A percentile compares a stretch with the other conserved stretches of the same genome.
Conservation (phyloP, 371 early-diverging fungal genomes). For the Syncephalis fuscata region DNA sequence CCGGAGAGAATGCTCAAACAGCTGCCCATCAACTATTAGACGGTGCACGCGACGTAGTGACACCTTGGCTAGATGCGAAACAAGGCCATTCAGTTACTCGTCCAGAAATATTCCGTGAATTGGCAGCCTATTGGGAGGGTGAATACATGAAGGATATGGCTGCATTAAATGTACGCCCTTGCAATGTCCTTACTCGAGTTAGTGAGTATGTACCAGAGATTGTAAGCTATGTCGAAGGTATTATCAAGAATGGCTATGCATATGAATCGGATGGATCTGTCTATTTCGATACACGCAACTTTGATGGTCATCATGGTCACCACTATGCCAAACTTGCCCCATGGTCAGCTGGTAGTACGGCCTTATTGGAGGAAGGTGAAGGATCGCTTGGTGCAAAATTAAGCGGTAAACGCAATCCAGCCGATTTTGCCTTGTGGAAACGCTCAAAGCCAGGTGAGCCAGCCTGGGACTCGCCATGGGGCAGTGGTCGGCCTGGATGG, state of each 20-base stretch:
- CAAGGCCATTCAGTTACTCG: conserved; percentile 58
- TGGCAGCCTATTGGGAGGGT: conserved; percentile 91
- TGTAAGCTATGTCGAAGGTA: conserved; percentile 73
- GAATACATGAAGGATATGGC: conserved; percentile 97
- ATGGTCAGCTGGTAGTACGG: conserved; percentile 64
- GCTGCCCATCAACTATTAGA: conserved; percentile 23
- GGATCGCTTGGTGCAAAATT: conserved; percentile 62
- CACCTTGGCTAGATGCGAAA: conserved; percentile 35
- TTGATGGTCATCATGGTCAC: conserved; percentile 60
- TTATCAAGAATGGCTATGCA: conserved; percentile 90
- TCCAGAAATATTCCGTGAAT: conserved; percentile 71
- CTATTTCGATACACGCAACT: conserved; percentile 92
- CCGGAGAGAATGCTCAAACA: conserved; percentile 15
- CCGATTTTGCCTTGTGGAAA: conserved; percentile 99
- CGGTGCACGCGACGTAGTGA: conserved; percentile 31
- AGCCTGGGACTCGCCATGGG: conserved; percentile 93
- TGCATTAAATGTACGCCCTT: conserved; percentile 67
- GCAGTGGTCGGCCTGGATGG: conserved; percentile 97
- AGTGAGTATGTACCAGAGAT: conserved; percentile 98
- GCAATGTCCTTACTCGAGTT: conserved; percentile 94
- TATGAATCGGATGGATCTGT: conserved; percentile 95
- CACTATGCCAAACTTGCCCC: conserved; percentile 92
- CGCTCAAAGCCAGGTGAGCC: conserved; percentile 93
- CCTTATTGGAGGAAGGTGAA: conserved; percentile 80
- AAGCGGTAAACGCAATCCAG: conserved; percentile 52